phyloP scores from a whole-genome alignment of 345 rosid genomes.

The Eucalyptus cloeziana region DNA sequence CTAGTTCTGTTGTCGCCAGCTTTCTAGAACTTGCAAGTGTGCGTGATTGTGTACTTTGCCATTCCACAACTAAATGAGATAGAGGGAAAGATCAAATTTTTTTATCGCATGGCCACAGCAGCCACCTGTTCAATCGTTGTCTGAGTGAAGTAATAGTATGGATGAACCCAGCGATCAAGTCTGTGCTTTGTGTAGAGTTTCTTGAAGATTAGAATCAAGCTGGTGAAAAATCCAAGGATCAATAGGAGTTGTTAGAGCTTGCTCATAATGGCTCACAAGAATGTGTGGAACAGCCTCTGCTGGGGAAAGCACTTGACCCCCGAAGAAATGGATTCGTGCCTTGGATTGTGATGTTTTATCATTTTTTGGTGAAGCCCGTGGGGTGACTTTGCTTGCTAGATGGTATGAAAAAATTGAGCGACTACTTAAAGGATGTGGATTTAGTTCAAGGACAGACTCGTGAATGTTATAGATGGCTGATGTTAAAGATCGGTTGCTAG shows the following conservation, averaged over 20 bases:
- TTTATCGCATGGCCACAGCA: not conserved
- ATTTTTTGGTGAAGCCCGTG: not conserved
- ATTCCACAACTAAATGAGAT: not conserved
- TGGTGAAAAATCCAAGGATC: not conserved
- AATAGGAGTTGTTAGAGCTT: not conserved
- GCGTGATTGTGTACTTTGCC: not conserved
- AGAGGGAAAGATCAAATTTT: not conserved
- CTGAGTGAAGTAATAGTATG: not conserved
- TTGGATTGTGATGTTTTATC: not conserved
- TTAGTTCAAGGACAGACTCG: conserved; percentile 36
- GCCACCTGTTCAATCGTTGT: not conserved
- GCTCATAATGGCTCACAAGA: not conserved
- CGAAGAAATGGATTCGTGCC: not conserved
- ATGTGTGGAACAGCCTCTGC: not conserved
- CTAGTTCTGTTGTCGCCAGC: not conserved
- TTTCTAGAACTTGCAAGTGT: not conserved
- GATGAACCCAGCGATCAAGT: not conserved
- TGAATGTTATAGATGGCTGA: conserved; percentile 21
- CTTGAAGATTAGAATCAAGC: not conserved
- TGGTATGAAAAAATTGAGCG: conserved; percentile 37
- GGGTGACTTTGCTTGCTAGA: not conserved
- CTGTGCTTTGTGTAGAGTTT: not conserved
- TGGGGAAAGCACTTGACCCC: not conserved
- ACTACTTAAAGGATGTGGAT: conserved; percentile 30
- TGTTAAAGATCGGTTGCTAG: conserved; percentile 48